Percentiles rank a stretch among this genome's conserved stretches.
These are phyloP conservation scores for Apophysomyces trapeziformis DNA, from an alignment of 371 early-diverging fungal genomes.

Conservation along the genomic window DNA sequence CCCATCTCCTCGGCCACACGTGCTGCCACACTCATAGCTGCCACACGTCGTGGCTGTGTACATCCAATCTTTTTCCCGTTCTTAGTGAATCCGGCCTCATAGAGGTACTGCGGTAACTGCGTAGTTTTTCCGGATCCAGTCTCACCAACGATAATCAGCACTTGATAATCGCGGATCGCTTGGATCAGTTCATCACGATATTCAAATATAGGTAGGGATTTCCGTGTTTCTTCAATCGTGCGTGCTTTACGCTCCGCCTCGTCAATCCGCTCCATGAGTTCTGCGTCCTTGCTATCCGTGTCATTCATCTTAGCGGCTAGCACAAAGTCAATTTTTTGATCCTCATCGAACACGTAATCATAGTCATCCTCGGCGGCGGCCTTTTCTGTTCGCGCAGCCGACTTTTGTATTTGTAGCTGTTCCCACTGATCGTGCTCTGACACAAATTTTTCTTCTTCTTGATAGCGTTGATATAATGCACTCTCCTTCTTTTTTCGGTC, in stretches of 20 bases:
- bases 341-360: constrained; percentile 95
- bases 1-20: constrained; percentile 97
- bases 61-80: constrained; percentile 93
- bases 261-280: constrained; percentile 63
- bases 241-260: constrained; percentile 74
- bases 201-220: constrained; percentile 90
- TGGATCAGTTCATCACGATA: constrained; percentile 83
- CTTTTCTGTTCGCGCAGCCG: constrained; percentile 51
- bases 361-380: constrained; percentile 67
- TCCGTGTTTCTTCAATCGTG: constrained; percentile 86
- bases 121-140: constrained; percentile 99
- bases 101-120: constrained; percentile 97
- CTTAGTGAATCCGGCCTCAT: constrained; percentile 93
- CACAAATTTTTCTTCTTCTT: constrained; percentile 81
- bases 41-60: constrained; percentile 99
- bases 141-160: constrained; percentile 95
- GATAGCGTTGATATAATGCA: constrained; percentile 87
- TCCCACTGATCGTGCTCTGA: constrained; percentile 97
- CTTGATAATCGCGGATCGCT: constrained; percentile 86
- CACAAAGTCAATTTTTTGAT: constrained; percentile 91
- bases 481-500: constrained; percentile 91
- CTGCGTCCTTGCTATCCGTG: constrained; percentile 59
- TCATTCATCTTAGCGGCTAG: constrained; percentile 73
- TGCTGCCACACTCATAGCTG: constrained; percentile 98
- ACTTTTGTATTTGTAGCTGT: constrained; percentile 77